phyloP scores from a whole-genome alignment of 2,329 filamentous ascomycete species.

The Hirsutella thompsonii region DNA sequence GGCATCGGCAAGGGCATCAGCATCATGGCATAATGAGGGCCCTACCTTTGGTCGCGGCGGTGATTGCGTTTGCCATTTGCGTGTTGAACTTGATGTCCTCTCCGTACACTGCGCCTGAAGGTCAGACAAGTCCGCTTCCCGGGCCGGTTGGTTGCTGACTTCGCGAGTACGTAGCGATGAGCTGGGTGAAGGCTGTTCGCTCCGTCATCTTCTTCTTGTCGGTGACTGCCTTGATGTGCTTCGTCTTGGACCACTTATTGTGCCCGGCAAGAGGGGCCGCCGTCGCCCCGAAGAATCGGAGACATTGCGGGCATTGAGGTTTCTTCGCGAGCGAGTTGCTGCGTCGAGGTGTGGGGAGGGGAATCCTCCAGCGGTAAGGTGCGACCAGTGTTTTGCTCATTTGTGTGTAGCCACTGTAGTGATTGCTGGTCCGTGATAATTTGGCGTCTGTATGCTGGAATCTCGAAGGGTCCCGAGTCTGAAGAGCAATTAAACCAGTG shows the following conservation, averaged over 20 bases:
- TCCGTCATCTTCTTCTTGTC: constrained; percentile 68
- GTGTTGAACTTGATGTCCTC: constrained; percentile 62
- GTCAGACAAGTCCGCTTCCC: constrained; percentile 1
- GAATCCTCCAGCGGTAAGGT: too few species aligned
- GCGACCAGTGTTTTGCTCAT: too few species aligned
- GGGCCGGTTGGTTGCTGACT: constrained; percentile 26
- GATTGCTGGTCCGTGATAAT: too few species aligned
- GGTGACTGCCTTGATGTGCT: constrained; percentile 81
- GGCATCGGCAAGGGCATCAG: too few species aligned
- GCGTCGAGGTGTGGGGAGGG: neutral
- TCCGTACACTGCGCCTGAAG: constrained; percentile 49
- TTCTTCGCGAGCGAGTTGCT: neutral
- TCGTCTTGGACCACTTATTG: constrained; percentile 93
- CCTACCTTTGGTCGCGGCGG: constrained; percentile 69
- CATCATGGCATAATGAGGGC: too few species aligned
- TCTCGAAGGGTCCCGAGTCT: too few species aligned
- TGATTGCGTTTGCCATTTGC: constrained; percentile 59
- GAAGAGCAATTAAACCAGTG: too few species aligned
- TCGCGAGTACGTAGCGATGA: constrained; percentile 64
- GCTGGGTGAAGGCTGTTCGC: constrained; percentile 54
- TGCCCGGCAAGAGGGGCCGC: constrained; percentile 50
- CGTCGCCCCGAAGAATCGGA: constrained; percentile 34
- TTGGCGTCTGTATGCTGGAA: too few species aligned
- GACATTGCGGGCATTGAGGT: constrained; percentile 28
- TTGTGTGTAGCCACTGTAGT: too few species aligned